These are phyloP conservation scores for Kazachstania sp. DNA, from an alignment of 1,139 yeast genomes.

Conservation along the genomic window DNA sequence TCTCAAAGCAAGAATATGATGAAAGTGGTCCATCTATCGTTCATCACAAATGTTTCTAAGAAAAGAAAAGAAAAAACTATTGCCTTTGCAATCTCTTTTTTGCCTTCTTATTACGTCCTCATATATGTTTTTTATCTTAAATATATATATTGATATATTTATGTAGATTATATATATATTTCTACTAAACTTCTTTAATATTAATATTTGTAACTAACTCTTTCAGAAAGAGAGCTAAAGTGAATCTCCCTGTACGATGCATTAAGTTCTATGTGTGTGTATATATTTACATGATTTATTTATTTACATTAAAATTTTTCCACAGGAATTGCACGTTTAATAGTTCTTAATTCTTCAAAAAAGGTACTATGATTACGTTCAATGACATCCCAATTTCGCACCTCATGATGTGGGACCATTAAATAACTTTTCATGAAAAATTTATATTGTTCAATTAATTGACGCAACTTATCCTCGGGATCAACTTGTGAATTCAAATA, in stretches of 20 bases:
- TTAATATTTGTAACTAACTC: too few species aligned
- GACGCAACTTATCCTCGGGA: conserved; percentile 8
- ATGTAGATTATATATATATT: not conserved
- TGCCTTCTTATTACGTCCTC: too few species aligned
- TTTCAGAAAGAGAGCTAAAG: too few species aligned
- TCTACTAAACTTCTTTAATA: too few species aligned
- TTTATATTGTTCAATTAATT: conserved; percentile 17
- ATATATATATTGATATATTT: not conserved
- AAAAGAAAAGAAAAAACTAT: conserved; percentile 24
- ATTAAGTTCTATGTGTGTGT: not conserved
- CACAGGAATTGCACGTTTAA: conserved; percentile 15
- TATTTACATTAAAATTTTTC: conserved; percentile 4
- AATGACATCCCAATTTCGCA: conserved; percentile 20
- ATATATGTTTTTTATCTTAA: not conserved
- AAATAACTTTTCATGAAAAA: conserved; percentile 28
- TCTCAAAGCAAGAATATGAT: conserved; percentile 99
- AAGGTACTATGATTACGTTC: conserved; percentile 16
- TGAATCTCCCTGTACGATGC: too few species aligned
- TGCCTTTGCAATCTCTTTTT: not conserved
- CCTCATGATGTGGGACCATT: conserved; percentile 17
- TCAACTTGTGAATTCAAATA: conserved; percentile 16
- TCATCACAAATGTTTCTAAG: conserved; percentile 99
- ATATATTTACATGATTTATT: not conserved
- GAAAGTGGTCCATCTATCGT: conserved; percentile 99
- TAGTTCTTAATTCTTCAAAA: conserved; percentile 15